Percentiles rank a stretch among this genome's conserved stretches.
phyloP scores from a whole-genome alignment of 805 yeast species.

The Scheffersomyces stipitis region DNA sequence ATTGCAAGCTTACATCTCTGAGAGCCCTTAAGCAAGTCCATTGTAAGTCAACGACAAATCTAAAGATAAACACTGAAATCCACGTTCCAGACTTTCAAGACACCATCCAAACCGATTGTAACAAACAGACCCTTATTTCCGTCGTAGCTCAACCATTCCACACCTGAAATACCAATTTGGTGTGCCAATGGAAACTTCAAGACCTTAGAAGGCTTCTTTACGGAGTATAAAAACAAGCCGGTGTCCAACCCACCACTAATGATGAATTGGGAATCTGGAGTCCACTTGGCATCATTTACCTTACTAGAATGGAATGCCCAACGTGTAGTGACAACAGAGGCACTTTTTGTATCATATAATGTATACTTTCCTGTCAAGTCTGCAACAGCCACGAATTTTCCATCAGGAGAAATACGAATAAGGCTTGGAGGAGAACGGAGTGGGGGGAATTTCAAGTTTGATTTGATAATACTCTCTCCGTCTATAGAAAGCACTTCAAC shows the following conservation, averaged over 20 bases:
- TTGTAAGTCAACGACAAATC: too few relatives aligned
- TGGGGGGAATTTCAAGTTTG: constrained; percentile 51
- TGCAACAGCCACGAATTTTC: constrained; percentile 73
- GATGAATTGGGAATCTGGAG: constrained; percentile 65
- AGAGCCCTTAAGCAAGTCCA: too few relatives aligned
- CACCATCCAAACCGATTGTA: constrained; percentile 80
- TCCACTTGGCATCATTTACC: constrained; percentile 79
- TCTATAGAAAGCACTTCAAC: constrained; percentile 26
- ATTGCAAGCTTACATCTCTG: too few relatives aligned
- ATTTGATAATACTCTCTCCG: constrained; percentile 24
- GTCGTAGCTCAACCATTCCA: constrained; percentile 61
- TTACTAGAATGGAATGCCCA: constrained; percentile 95
- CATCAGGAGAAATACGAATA: constrained; percentile 70
- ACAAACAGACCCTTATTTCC: constrained; percentile 42
- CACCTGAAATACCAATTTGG: constrained; percentile 79
- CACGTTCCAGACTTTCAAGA: constrained; percentile 71
- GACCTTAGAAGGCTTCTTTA: constrained; percentile 73
- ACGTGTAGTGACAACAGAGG: constrained; percentile 68
- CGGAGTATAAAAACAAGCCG: constrained; percentile 75
- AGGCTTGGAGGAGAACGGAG: constrained; percentile 63
- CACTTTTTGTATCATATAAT: constrained; percentile 59
- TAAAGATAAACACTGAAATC: constrained; percentile 15
- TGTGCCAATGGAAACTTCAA: constrained; percentile 78
- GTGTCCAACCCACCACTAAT: constrained; percentile 86
- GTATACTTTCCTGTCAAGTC: constrained; percentile 84